A percentile compares a stretch with the other conserved stretches of the same genome.
phyloP scores from a whole-genome alignment of 176 grass and related monocot genomes.

The Poa annua region DNA sequence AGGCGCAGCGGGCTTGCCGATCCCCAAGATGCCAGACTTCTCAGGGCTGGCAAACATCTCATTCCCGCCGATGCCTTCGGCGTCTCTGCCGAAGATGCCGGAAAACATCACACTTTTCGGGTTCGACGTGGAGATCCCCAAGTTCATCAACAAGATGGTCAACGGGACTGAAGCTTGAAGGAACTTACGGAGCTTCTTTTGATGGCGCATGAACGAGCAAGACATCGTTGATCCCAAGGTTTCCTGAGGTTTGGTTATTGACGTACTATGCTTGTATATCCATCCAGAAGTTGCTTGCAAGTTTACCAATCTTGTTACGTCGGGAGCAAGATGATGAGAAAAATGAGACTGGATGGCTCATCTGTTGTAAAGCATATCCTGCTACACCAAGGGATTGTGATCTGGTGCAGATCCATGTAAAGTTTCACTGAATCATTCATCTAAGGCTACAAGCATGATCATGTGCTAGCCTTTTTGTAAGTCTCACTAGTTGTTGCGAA shows the following conservation, averaged over 20 bases:
- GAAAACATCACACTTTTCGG: constrained; percentile 48
- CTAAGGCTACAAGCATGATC: neutral
- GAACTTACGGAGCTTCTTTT: neutral
- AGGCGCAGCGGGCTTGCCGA: constrained; percentile 8
- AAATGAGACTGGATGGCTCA: constrained; percentile 12
- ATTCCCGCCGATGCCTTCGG: constrained; percentile 55
- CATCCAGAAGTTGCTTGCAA: neutral
- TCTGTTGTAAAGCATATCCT: neutral
- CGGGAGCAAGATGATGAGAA: neutral
- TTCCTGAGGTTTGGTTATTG: neutral
- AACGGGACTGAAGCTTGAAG: neutral
- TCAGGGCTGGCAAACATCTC: constrained; percentile 42
- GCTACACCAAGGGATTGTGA: neutral
- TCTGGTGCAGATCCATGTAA: neutral
- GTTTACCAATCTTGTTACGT: neutral
- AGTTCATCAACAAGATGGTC: constrained; percentile 55
- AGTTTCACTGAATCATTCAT: neutral
- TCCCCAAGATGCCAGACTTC: constrained; percentile 59
- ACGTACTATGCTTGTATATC: neutral
- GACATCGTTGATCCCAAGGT: neutral
- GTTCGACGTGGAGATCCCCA: constrained; percentile 43
- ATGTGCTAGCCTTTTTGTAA: neutral
- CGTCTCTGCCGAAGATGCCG: constrained; percentile 53
- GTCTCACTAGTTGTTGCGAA: neutral
- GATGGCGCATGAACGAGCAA: constrained; percentile 13